Conservation (phyloP, 2,329 filamentous ascomycete genomes). For the Rhynchosporium secalis region DNA sequence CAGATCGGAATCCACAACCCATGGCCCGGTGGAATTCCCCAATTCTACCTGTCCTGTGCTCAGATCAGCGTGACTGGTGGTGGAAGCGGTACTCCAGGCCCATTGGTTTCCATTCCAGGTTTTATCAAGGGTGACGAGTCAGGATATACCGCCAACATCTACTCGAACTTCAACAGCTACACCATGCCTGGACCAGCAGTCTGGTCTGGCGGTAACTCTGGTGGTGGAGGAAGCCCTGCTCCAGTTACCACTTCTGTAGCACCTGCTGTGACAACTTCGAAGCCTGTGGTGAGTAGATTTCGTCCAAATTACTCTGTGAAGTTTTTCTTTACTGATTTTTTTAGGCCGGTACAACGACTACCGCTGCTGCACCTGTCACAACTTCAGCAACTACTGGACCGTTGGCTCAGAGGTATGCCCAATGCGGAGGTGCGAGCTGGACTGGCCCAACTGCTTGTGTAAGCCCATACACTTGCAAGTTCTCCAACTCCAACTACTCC, state of each 20-base stretch:
- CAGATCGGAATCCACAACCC: constrained; percentile 39
- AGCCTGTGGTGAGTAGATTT: neutral
- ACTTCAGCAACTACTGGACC: constrained; percentile 10
- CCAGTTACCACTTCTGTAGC: neutral
- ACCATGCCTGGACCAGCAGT: constrained; percentile 37
- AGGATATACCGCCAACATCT: constrained; percentile 36
- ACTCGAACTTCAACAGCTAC: constrained; percentile 36
- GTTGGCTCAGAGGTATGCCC: constrained; percentile 22
- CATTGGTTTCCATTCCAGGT: constrained; percentile 36
- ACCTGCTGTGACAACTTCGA: constrained; percentile 3
- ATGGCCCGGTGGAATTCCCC: constrained; percentile 34
- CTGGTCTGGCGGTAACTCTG: constrained; percentile 27
- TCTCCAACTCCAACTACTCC: constrained; percentile 26
- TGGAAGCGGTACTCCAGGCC: constrained; percentile 33
- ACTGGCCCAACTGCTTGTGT: constrained; percentile 35
- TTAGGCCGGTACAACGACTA: neutral
- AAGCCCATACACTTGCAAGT: constrained; percentile 33
- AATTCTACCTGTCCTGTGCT: constrained; percentile 39
- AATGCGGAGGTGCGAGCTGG: constrained; percentile 35
- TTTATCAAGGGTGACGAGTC: constrained; percentile 31
- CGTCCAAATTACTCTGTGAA: neutral
- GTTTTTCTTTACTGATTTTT: neutral
- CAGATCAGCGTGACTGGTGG: constrained; percentile 37
- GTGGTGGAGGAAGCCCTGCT: constrained; percentile 7
- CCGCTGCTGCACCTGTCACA: neutral